Evolutionary conservation across 805 yeast species (phyloP).

Genomic region (Komagataella pastoris): DNA sequence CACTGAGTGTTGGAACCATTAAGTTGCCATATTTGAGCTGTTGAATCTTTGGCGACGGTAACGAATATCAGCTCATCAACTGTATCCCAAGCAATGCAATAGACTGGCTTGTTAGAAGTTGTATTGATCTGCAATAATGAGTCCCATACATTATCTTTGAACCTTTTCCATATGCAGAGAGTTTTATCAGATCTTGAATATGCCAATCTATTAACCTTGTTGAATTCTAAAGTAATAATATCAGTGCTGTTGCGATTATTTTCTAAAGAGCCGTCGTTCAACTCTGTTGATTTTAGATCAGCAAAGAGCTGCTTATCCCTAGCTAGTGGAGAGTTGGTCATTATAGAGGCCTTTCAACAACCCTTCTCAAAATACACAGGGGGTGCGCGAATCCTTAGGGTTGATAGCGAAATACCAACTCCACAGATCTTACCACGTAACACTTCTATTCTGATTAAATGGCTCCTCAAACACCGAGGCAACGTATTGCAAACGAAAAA

Average conservation of each 20-base stretch:
- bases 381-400: not conserved
- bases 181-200: constrained; percentile 29
- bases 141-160: constrained; percentile 16
- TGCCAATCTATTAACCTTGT: constrained; percentile 29
- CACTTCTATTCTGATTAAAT: constrained; percentile 2
- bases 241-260: constrained; percentile 11
- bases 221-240: constrained; percentile 23
- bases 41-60: constrained; percentile 29
- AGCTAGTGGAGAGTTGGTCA: not conserved
- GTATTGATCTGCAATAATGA: constrained; percentile 19
- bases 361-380: not conserved
- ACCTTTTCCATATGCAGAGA: constrained; percentile 24
- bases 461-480: constrained; percentile 79
- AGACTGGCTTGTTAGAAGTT: constrained; percentile 27
- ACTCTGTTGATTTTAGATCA: not conserved
- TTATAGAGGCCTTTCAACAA: not conserved
- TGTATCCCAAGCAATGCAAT: constrained; percentile 32
- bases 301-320: not conserved
- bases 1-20: constrained; percentile 15
- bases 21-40: constrained; percentile 28
- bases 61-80: constrained; percentile 25
- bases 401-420: not conserved
- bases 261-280: constrained; percentile 3
- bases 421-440: not conserved
- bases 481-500: constrained; percentile 76